These are phyloP conservation scores for Pseudonitzschia delicatissima DNA, from an alignment of 108 stramenopile species.

Conservation along the genomic window DNA sequence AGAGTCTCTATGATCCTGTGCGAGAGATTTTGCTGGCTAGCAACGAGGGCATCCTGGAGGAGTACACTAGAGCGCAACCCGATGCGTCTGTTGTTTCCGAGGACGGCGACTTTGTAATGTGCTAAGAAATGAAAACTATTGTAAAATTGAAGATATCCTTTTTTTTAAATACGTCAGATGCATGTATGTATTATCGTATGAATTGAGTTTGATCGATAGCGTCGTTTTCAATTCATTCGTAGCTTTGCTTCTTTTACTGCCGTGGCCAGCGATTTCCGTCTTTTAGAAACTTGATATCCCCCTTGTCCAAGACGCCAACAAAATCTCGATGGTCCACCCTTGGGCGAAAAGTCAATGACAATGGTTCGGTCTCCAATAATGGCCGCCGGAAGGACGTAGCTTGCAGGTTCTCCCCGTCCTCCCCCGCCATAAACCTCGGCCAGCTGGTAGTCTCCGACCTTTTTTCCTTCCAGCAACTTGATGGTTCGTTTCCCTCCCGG, in stretches of 20 bases:
- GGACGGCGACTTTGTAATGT: too few species aligned
- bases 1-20: slow-evolving; percentile 24
- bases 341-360: slow-evolving; percentile 52
- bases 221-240: too few species aligned
- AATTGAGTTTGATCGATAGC: too few species aligned
- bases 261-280: slow-evolving; percentile 63
- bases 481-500: slow-evolving; percentile 57
- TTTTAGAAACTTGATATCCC: slow-evolving; percentile 44
- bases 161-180: too few species aligned
- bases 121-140: too few species aligned
- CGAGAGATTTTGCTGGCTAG: slow-evolving; percentile 15
- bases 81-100: background rate
- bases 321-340: slow-evolving; percentile 56
- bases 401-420: slow-evolving; percentile 47
- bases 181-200: too few species aligned
- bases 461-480: slow-evolving; percentile 23
- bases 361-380: slow-evolving; percentile 53
- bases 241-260: background rate
- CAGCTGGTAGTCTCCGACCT: slow-evolving; percentile 45
- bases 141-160: too few species aligned
- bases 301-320: slow-evolving; percentile 48
- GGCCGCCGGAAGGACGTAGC: slow-evolving; percentile 46
- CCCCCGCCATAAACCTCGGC: slow-evolving; percentile 50
- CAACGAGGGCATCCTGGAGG: slow-evolving; percentile 7
- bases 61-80: background rate